Conservation (phyloP, 179 eudicot genomes). For the Spergularia azorica region DNA sequence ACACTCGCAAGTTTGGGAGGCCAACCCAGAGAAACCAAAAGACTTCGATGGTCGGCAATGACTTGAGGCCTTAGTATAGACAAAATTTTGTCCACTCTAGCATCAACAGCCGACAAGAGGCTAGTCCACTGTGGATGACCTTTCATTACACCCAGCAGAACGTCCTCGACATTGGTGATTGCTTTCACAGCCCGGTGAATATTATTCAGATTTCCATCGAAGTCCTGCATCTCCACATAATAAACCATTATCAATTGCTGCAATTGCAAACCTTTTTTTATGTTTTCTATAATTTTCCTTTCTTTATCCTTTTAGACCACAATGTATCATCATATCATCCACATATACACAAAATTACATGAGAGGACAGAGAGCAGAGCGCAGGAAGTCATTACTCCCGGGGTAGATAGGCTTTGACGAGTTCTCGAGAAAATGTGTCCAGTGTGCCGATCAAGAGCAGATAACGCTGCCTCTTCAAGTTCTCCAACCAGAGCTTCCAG, state of each 20-base stretch:
- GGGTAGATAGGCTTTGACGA: constrained; percentile 20
- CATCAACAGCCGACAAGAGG: constrained; percentile 45
- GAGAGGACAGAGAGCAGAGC: constrained; percentile 18
- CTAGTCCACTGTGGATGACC: constrained; percentile 43
- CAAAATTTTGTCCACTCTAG: constrained; percentile 43
- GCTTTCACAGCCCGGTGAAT: constrained; percentile 41
- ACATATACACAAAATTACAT: constrained; percentile 14
- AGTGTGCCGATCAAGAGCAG: constrained; percentile 30
- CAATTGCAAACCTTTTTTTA: neutral
- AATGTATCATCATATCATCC: constrained; percentile 1
- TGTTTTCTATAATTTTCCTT: neutral
- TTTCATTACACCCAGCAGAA: constrained; percentile 32
- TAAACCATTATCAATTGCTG: neutral
- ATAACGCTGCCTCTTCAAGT: constrained; percentile 50
- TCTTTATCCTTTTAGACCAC: neutral
- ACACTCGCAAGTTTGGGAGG: constrained; percentile 39
- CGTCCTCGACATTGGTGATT: constrained; percentile 43
- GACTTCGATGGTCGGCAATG: constrained; percentile 49
- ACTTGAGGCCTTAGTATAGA: constrained; percentile 48
- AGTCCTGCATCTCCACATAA: constrained; percentile 36
- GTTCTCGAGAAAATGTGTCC: constrained; percentile 30
- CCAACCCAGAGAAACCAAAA: constrained; percentile 51
- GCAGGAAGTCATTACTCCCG: constrained; percentile 36
- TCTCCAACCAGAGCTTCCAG: constrained; percentile 60
- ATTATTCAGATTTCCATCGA: constrained; percentile 31